Conservation (phyloP, 768 basidiomycete species). For the Leucocoprinus leucothites region DNA sequence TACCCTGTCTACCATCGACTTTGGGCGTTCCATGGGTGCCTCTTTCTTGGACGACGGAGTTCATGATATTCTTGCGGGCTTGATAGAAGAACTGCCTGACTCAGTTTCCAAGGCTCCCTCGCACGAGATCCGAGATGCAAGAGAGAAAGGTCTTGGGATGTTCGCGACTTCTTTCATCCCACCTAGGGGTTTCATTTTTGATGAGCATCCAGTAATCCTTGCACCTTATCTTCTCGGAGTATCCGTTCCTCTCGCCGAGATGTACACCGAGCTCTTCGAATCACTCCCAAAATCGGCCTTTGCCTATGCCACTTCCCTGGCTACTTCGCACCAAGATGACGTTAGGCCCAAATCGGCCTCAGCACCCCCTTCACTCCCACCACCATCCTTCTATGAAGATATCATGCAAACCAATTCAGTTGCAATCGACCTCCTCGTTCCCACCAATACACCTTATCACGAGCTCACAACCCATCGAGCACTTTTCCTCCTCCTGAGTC, state of each 20-base stretch:
- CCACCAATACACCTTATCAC: slow-evolving; percentile 13
- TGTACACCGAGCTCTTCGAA: slow-evolving; percentile 24
- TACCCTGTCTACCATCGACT: slow-evolving; percentile 19
- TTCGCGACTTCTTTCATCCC: slow-evolving; percentile 32
- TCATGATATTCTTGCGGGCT: slow-evolving; percentile 21
- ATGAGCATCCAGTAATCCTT: slow-evolving; percentile 39
- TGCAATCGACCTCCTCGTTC: slow-evolving; percentile 29
- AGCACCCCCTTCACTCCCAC: slow-evolving; percentile 25
- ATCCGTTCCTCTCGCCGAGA: slow-evolving; percentile 23
- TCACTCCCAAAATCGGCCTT: slow-evolving; percentile 20
- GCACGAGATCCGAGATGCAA: slow-evolving; percentile 22
- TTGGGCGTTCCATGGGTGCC: slow-evolving; percentile 20
- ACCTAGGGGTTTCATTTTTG: slow-evolving; percentile 29
- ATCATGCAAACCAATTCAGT: slow-evolving; percentile 42
- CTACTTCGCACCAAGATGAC: slow-evolving; percentile 16
- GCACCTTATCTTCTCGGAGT: slow-evolving; percentile 22
- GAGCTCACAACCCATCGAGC: slow-evolving; percentile 33
- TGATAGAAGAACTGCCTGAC: background rate
- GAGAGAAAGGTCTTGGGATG: slow-evolving; percentile 31
- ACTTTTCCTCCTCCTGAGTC: slow-evolving; percentile 37
- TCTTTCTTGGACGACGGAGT: slow-evolving; percentile 29
- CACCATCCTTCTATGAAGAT: slow-evolving; percentile 32
- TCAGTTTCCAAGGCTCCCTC: background rate
- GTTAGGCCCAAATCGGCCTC: slow-evolving; percentile 22
- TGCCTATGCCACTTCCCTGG: slow-evolving; percentile 2